phyloP scores from a whole-genome alignment of 208 protist species.

The Leishmania tarentolae region DNA sequence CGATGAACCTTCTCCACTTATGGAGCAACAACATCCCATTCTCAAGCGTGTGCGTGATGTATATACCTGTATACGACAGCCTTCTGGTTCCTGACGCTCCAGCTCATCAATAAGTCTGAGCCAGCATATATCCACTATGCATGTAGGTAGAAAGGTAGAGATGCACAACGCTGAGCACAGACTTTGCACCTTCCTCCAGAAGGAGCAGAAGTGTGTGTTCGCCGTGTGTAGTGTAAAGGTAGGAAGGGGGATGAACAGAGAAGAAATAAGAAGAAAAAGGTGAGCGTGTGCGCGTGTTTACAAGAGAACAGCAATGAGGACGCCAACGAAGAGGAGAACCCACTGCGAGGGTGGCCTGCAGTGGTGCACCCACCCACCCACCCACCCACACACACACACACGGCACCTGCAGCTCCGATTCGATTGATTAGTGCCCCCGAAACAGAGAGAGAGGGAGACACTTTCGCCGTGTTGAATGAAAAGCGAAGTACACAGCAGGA shows the following conservation, averaged over 20 bases:
- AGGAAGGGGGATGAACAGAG: not conserved
- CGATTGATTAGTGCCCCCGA: not conserved
- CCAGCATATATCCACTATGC: not conserved
- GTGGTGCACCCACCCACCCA: not conserved
- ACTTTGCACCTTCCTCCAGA: not conserved
- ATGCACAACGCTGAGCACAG: not conserved
- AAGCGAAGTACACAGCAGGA: not conserved
- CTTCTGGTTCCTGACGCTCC: not conserved
- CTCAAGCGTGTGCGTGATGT: not conserved
- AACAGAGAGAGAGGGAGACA: not conserved
- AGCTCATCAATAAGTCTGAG: not conserved
- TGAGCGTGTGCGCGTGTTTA: no score
- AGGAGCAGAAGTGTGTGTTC: not conserved
- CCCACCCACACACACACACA: not conserved
- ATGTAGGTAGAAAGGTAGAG: not conserved
- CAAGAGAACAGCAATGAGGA: not conserved
- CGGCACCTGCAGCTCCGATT: not conserved
- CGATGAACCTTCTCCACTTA: not conserved
- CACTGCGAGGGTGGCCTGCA: not conserved
- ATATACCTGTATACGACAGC: not conserved
- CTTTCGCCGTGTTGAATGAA: not conserved
- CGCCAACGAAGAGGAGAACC: not conserved
- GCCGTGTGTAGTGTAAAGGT: not conserved
- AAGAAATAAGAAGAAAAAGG: not conserved
- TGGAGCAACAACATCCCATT: slow-evolving; percentile 26